Evolutionary conservation across 129 eudicot species (phyloP), one percentile per base, ranked within the genome.

Genomic region (Saposhnikovia divaricata): DNA sequence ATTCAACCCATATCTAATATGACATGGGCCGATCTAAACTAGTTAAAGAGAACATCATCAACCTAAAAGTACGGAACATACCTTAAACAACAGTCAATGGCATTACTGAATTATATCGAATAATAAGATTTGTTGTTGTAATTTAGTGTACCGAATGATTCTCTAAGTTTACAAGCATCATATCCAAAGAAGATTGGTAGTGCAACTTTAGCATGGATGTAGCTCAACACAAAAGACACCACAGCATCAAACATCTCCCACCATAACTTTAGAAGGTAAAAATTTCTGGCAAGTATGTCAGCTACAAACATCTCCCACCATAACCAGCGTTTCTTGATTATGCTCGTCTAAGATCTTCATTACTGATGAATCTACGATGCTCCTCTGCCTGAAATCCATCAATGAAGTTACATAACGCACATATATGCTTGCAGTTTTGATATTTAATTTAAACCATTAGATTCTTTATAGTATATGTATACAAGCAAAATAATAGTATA

Each of bases 331-430:
- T 93, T 76, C 85, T 86, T 50, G 85, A 88, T 48, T 91, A 81
- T 77, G 93, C 87, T 68, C 91, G 92, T 87, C 91, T 93, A 69
- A 93, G 81, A 21, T 93, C 98, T 82, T 93, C 97, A 5, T 87
- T 78, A 77, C 85, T 90, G 43, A 91, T 70, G 51, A 82, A 34
- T 5, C 84, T 68, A 69, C 83, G 86, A 79, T 88, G 88, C 80
- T 86, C 93, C 79, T 72, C 73, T 21, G 79, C 96, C 97, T 93
- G 34, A 44, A 80, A 65, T n/a, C 43, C 44, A 4, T 72, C 23
- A 13, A 45, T 9, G 23, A 27, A 18, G 59, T 45, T 38, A 53
- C 6, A 23, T 18, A 42, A 27, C 23, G 66, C 12, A 25, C 13
- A 53, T 19, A 8, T 7, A 10, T 57, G 4, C 66, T 2, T 57